Conservation (phyloP, 305 asterid genomes). For the Fraxinus angustifolia region DNA sequence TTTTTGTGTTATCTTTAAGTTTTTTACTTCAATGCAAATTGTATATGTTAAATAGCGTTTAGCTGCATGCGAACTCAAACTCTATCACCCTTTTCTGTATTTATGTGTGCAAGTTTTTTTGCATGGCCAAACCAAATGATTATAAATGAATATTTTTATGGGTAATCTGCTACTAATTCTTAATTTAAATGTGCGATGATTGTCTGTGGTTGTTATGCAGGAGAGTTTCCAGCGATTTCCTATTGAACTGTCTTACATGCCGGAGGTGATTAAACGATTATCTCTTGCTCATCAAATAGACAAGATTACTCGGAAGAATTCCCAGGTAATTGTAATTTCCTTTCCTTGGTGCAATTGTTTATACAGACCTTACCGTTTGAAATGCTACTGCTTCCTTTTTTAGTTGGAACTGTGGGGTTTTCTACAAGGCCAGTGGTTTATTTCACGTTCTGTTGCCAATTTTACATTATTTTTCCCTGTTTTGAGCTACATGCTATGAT, state of each 20-base stretch:
- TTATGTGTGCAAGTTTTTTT: not conserved
- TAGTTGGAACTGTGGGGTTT: slow-evolving; percentile 4
- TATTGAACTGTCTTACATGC: slow-evolving; percentile 67
- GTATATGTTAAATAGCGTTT: not conserved
- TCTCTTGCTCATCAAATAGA: slow-evolving; percentile 95
- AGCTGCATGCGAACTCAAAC: not conserved
- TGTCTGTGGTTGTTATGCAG: slow-evolving; percentile 41
- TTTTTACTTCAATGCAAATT: not conserved
- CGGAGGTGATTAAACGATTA: slow-evolving; percentile 75
- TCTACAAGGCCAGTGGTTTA: not conserved
- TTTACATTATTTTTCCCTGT: slow-evolving; percentile 1
- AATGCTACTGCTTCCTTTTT: not conserved
- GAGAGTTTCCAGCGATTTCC: slow-evolving; percentile 90
- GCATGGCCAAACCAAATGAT: not conserved
- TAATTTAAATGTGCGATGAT: not conserved
- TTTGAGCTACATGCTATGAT: not conserved
- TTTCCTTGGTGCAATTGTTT: not conserved
- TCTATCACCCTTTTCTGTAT: not conserved
- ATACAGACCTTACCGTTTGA: not conserved
- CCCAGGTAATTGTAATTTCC: slow-evolving; percentile 55
- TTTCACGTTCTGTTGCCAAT: not conserved
- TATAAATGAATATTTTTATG: not conserved
- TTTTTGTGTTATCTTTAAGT: not conserved
- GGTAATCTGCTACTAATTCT: slow-evolving; percentile 9
- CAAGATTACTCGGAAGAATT: slow-evolving; percentile 67